Conservation (phyloP, 306 rosid genomes). For the Prunus davidiana region DNA sequence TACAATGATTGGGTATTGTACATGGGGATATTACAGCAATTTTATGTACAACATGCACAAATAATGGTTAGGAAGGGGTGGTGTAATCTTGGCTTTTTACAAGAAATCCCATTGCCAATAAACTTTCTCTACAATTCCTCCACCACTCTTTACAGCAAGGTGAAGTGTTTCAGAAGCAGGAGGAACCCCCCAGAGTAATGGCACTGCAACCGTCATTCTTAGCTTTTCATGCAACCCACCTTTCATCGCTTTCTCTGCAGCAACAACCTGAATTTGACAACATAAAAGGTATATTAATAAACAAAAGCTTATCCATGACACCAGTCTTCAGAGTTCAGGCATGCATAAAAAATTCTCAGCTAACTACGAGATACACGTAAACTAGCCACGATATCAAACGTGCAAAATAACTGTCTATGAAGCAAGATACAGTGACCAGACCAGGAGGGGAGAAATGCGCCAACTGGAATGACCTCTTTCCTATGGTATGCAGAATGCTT, state of each 20-base stretch:
- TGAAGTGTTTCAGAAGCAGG: constrained; percentile 95
- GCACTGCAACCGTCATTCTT: constrained; percentile 97
- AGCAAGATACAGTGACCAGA: background rate
- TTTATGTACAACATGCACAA: constrained; percentile 69
- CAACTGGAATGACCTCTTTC: background rate
- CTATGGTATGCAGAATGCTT: background rate
- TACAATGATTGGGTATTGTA: constrained; percentile 27
- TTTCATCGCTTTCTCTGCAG: constrained; percentile 80
- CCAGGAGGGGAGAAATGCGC: background rate
- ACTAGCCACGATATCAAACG: background rate
- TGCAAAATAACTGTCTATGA: background rate
- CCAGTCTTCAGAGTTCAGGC: background rate
- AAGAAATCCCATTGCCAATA: constrained; percentile 97
- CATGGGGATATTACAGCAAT: constrained; percentile 28
- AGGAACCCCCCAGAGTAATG: constrained; percentile 97
- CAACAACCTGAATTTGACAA: constrained; percentile 56
- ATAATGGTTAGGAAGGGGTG: constrained; percentile 54
- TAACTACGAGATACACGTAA: background rate
- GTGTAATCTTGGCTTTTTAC: constrained; percentile 35
- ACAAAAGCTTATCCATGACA: background rate
- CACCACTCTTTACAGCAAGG: constrained; percentile 96
- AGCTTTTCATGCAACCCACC: constrained; percentile 91
- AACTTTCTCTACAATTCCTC: constrained; percentile 95
- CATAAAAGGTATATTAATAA: background rate
- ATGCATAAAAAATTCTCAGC: background rate